Evolutionary conservation across 2,329 filamentous ascomycete genomes (phyloP), one percentile per base, ranked within the genome.

Genomic region (Aschersonia sp.): DNA sequence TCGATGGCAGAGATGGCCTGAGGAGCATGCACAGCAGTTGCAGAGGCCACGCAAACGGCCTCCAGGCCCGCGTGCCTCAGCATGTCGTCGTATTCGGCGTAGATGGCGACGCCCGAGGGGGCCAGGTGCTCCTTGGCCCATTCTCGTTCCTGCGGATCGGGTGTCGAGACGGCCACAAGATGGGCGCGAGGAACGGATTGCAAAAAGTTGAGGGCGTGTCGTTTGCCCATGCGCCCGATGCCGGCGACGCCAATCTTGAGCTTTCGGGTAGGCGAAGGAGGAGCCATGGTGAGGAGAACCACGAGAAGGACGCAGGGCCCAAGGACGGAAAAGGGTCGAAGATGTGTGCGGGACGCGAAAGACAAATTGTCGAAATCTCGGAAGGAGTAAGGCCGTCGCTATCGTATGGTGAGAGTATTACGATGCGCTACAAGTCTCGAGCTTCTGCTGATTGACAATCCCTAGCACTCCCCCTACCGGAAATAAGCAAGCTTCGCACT

Each of bases 1-100:
- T 73, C 59, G 46, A 80, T 77, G 28, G 73, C 74, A 52, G 71
- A 68, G 55, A 77, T 74, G 4, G 75, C 67, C 55, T 80, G 72
- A 51, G 73, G 66, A 0, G 74, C 75, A 53, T 80, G 77, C n/a
- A 71, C 74, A 0, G 73, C 74, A 29, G 73, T 74, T 2, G 69
- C 53, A 51, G 60, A 62, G 6, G 62, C 58, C 43, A 68, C 57
- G 38, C 67, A 61, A 6, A 73, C 65, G 32, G 70, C 69, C 49
- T 71, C 57, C 6, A 57, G 51, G 0, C 65, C 66, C 6, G 47
- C n/a, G 43, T 63, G 56, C 44, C 55, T 51, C 46, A 75, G 59
- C 66, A 74, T 70, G 52, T 71, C 64, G 31, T 69, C 62, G 53
- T 72, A 75, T 52, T 67, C 54, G 6, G 59, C 58, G 55, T 72